Evolutionary conservation across 257 asterid genomes (phyloP).

Genomic region (Hygrophila difformis): DNA sequence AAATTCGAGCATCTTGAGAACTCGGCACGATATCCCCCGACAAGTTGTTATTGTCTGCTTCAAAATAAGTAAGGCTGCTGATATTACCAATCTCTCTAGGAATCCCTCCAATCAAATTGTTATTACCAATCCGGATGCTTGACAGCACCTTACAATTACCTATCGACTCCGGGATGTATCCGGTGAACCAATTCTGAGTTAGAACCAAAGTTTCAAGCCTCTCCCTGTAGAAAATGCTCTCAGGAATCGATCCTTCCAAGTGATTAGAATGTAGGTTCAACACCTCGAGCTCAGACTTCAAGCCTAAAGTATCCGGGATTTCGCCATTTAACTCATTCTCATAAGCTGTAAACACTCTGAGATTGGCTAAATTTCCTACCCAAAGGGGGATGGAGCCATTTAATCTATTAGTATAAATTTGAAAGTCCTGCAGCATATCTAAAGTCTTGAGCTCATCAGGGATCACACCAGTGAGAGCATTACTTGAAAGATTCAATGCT

Average conservation of each 20-base stretch:
- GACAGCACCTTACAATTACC: constrained; percentile 74
- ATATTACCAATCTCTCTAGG: constrained; percentile 75
- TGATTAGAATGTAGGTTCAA: constrained; percentile 85
- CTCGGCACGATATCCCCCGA: constrained; percentile 78
- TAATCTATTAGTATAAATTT: constrained; percentile 53
- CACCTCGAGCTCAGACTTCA: constrained; percentile 37
- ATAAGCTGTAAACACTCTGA: constrained; percentile 72
- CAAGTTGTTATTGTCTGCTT: constrained; percentile 70
- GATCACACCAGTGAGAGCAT: constrained; percentile 44
- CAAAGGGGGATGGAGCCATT: constrained; percentile 78
- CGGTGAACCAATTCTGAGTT: constrained; percentile 67
- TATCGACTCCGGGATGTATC: constrained; percentile 51
- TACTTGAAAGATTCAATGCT: constrained; percentile 64
- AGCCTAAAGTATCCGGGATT: constrained; percentile 73
- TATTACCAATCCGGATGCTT: constrained; percentile 75
- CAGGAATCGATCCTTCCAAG: constrained; percentile 75
- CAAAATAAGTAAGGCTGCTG: constrained; percentile 86
- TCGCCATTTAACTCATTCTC: constrained; percentile 70
- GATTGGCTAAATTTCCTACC: constrained; percentile 57
- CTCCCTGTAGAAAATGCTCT: constrained; percentile 58
- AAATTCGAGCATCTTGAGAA: constrained; percentile 72
- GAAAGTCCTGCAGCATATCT: constrained; percentile 53
- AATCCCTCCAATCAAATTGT: constrained; percentile 54
- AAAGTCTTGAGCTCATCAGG: constrained; percentile 63
- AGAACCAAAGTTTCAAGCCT: constrained; percentile 65